phyloP scores from a whole-genome alignment of 148 eudicot species.

The Nepenthes gracilis region DNA sequence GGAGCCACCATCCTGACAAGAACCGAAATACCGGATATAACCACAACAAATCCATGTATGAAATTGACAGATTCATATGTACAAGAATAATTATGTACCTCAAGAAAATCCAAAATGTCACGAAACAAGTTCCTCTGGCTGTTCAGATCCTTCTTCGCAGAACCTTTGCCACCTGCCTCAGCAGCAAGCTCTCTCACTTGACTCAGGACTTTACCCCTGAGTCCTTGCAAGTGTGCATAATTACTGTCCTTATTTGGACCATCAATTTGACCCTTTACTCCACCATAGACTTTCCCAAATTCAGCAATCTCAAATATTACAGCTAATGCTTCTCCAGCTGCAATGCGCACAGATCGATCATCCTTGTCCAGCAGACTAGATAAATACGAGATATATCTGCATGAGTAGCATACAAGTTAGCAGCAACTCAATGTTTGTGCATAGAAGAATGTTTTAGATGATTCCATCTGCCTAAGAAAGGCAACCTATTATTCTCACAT shows the following conservation, averaged over 20 bases:
- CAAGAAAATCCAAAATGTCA: slow-evolving; percentile 60
- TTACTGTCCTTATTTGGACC: slow-evolving; percentile 19
- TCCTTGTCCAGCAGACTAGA: slow-evolving; percentile 68
- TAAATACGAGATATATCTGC: slow-evolving; percentile 61
- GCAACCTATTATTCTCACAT: no score
- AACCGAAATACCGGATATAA: neutral
- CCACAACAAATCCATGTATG: neutral
- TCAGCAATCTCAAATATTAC: slow-evolving; percentile 63
- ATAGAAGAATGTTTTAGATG: no score
- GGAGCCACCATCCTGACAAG: slow-evolving; percentile 47
- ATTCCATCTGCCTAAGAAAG: no score
- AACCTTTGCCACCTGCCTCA: slow-evolving; percentile 74
- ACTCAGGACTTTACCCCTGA: slow-evolving; percentile 47
- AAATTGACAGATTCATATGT: neutral
- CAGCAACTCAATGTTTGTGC: no score
- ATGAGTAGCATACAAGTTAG: slow-evolving; percentile 3
- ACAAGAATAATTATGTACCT: slow-evolving; percentile 28
- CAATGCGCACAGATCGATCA: slow-evolving; percentile 72
- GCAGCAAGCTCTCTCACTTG: slow-evolving; percentile 61
- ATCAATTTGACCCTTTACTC: slow-evolving; percentile 22
- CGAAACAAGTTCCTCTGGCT: slow-evolving; percentile 53
- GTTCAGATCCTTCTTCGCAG: slow-evolving; percentile 71
- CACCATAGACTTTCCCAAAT: slow-evolving; percentile 47
- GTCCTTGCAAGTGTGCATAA: slow-evolving; percentile 33
- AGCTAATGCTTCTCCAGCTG: slow-evolving; percentile 87